Evolutionary conservation across 1,139 yeast species (phyloP), one percentile per base, ranked within the genome.

Genomic region (Eremothecium sinecaudum): DNA sequence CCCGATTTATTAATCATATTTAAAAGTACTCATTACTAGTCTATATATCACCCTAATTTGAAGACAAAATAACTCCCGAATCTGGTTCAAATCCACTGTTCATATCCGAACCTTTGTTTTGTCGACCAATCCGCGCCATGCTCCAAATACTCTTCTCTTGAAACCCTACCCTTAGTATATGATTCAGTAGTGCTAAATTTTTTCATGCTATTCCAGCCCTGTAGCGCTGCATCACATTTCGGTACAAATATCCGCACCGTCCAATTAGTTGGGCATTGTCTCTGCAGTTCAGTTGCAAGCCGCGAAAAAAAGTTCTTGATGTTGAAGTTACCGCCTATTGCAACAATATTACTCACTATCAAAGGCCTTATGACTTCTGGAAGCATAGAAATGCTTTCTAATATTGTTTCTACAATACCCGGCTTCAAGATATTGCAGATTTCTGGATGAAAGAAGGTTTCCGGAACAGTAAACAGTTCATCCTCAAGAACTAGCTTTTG

Each of bases 391-490:
- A 90, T 65, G 19, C 84, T 66, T 41, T 82, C 86, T 29, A 79
- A 71, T 2, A 83, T 75, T 3, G 90, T 69, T 47, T 82, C 93
- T 1, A 77, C 63, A 2, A 79, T 50, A 0, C 87, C 86, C 0
- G 90, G 75, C 46, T 86, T 74, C 41, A 73, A 68, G 32, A 87
- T 64, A 7, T 86, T 86, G 1, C 93, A 72, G 35, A 83, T 75
- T 43, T 80, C 87, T 0, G 99, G 98, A 45, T 79, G 83, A 59
- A 83, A 87, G 32, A 82, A 64, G 2, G 84, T 65, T 53, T 92
- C 99, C 0, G 98, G 96, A 3, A 82, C 71, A 3, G 83, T 68
- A 54, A 90, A 90, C 35, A 95, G 61, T 54, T 92, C 98, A 53
- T 87, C 96, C 19, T 69, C 69, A 9, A 92, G 64, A 27, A 68